Base-by-base conservation (phyloP, 306 rosid species). In the Cajanus cajan region DNA sequence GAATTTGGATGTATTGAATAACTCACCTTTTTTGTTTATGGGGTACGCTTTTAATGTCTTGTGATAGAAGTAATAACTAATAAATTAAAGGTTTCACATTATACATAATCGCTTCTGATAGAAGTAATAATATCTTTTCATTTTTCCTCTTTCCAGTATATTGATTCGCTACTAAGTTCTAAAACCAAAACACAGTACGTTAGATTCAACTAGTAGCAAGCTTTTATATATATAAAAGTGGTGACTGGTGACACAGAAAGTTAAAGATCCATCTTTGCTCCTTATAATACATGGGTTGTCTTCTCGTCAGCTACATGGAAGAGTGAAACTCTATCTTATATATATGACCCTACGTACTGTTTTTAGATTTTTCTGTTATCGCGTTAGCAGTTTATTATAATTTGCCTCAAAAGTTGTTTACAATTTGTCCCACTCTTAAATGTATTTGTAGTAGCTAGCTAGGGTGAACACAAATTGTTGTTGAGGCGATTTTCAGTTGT, bases 211-310 rank as follows among this genome's bases (percentile, higher is more conserved):
- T 21, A 0, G 33, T 9, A 12, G 33, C n/a, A 22, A 22, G 34
- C 34, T 25, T 58, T 15, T 14, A 61, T 6, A 7, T 59, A 4
- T 28, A 28, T 28, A 3, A 1, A 3, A 1, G 31, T 28, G 31
- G 1, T 1, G 5, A 10, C 4, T 59, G 74, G 34, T 19, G 74
- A 77, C 57, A 67, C 34, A 39, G 10, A 77, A 52, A 66, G 81
- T 6, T 3, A n/a, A 67, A 39, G 54, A 77, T 76, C 80, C 81
- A 47, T 63, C n/a, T 14, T 39, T n/a, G 68, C 4, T 61, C 79
- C 45, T 10, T 61, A 34, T 19, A 52, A n/a, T 19, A 31, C 12
- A 24, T 57, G 37, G 8, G 40, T 59, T 59, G 36, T 9, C 34
- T 59, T 59, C 19, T 14, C 15, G 12, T 28, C 41, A 7, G 13